A percentile compares a stretch with the other conserved stretches of the same genome.
Evolutionary conservation across 306 rosid genomes (phyloP).

Genomic region (Abrus pulchellus): DNA sequence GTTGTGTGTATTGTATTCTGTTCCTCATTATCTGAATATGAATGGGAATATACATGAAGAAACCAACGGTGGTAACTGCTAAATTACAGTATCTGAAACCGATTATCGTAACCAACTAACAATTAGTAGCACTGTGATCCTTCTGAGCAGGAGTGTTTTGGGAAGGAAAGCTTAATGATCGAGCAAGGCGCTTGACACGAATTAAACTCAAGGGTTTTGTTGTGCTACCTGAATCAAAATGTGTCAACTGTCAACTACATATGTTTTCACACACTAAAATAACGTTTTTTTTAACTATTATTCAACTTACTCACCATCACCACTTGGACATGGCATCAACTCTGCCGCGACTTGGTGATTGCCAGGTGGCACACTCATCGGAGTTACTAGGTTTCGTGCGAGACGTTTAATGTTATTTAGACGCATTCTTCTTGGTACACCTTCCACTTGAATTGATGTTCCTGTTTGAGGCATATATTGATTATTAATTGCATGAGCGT

Average conservation of each 20-base stretch:
- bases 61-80: too few species aligned
- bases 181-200: conserved; percentile 60
- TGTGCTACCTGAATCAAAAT: conserved; percentile 36
- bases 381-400: conserved; percentile 50
- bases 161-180: conserved; percentile 37
- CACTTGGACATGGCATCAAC: not conserved
- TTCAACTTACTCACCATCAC: conserved; percentile 42
- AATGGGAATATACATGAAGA: not conserved
- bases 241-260: not conserved
- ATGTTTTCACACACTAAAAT: not conserved
- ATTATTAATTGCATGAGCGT: not conserved
- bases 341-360: conserved; percentile 20
- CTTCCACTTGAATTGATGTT: conserved; percentile 49
- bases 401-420: conserved; percentile 59
- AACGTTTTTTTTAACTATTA: not conserved
- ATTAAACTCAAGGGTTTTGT: conserved; percentile 54
- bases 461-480: conserved; percentile 10
- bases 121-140: conserved; percentile 22
- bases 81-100: too few species aligned
- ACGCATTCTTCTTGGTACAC: conserved; percentile 46
- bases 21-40: not conserved
- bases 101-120: not conserved
- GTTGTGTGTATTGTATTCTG: not conserved
- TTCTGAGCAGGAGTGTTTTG: conserved; percentile 21
- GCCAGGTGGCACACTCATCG: conserved; percentile 28